A percentile compares a stretch with the other conserved stretches of the same genome.
These are phyloP conservation scores for Populus ilicifolia DNA, from an alignment of 345 rosid species.

Conservation along the genomic window DNA sequence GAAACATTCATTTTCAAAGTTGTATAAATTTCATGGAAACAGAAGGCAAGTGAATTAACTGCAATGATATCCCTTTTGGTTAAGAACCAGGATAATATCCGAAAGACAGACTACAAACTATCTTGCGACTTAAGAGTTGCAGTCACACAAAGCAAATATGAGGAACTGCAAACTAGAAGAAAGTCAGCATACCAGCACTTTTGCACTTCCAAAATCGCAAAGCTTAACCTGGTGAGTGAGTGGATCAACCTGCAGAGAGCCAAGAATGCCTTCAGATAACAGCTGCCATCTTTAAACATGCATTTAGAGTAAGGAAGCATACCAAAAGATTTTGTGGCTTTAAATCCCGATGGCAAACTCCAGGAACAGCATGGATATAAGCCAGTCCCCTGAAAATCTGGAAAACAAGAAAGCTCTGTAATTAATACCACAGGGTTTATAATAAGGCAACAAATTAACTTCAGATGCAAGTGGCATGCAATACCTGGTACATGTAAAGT, in stretches of 20 bases:
- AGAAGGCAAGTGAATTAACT: background rate
- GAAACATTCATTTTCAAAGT: background rate
- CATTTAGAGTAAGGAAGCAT: conserved; percentile 17
- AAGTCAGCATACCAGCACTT: conserved; percentile 59
- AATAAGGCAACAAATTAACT: conserved; percentile 6
- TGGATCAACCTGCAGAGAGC: conserved; percentile 70
- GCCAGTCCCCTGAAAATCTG: conserved; percentile 88
- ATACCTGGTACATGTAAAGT: conserved; percentile 81
- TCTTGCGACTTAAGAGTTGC: background rate
- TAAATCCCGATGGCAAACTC: conserved; percentile 83
- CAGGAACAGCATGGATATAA: conserved; percentile 70
- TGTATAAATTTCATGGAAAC: background rate
- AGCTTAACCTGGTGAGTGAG: conserved; percentile 51
- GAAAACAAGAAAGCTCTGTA: background rate
- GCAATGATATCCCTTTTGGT: background rate
- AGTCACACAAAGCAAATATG: background rate
- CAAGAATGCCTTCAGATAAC: conserved; percentile 15
- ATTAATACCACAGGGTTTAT: conserved; percentile 3
- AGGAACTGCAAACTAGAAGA: background rate
- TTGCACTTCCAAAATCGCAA: conserved; percentile 92
- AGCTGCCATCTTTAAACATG: too few relatives aligned
- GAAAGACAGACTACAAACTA: background rate
- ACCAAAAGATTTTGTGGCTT: conserved; percentile 93
- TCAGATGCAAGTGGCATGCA: background rate
- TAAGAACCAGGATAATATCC: background rate